Percentiles rank a stretch among this genome's conserved stretches.
Evolutionary conservation across 257 asterid species (phyloP).

Genomic region (Penstemon barbatus): DNA sequence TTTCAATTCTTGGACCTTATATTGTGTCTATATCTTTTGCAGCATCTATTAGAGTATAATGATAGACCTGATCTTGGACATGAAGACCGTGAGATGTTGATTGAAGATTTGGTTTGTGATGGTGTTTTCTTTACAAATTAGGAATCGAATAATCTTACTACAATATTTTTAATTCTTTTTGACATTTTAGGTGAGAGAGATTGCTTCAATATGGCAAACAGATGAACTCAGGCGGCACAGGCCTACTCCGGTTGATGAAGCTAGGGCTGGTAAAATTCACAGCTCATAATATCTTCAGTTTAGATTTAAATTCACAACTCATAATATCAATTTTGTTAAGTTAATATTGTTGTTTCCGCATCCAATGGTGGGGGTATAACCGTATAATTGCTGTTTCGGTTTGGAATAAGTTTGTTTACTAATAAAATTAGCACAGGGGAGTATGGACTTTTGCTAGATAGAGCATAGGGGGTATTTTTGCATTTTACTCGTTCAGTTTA

Average conservation of each 20-base stretch:
- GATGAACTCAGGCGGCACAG: conserved; percentile 97
- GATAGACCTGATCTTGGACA: conserved; percentile 82
- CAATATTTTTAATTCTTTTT: conserved; percentile 22
- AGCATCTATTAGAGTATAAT: conserved; percentile 92
- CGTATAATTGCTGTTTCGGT: no score
- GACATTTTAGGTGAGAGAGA: conserved; percentile 73
- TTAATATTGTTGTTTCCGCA: no score
- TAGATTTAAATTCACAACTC: not conserved
- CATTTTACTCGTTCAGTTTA: no score
- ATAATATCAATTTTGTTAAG: no score
- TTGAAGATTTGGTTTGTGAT: conserved; percentile 78
- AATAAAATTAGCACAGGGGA: no score
- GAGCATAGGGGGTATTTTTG: no score
- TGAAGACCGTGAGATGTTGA: conserved; percentile 89
- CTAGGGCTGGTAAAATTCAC: conserved; percentile 75
- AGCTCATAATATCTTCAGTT: conserved; percentile 21
- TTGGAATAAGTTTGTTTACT: no score
- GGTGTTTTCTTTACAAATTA: conserved; percentile 28
- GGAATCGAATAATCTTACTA: conserved; percentile 9
- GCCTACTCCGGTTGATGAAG: conserved; percentile 99
- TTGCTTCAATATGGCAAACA: conserved; percentile 95
- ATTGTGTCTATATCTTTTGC: conserved; percentile 27
- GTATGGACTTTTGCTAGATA: no score
- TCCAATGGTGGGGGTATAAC: no score
- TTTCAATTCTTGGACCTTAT: conserved; percentile 11